phyloP scores from a whole-genome alignment of 2,329 filamentous ascomycete species.

The Onygenales sp. region DNA sequence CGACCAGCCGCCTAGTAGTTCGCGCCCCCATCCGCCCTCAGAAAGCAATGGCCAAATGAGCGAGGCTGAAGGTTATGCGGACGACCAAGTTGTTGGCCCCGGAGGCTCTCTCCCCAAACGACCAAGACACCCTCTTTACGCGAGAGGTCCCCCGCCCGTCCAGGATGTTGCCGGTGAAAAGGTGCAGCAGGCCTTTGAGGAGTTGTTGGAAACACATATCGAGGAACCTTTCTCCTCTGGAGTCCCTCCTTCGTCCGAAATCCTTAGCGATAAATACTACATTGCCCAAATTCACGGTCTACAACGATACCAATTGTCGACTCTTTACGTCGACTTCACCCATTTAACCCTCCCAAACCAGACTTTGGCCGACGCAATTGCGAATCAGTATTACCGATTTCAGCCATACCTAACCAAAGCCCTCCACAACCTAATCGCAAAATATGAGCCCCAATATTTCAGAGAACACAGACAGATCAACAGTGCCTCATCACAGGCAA shows the following conservation, averaged over 20 bases:
- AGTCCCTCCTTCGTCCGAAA: constrained; percentile 44
- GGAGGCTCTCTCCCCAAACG: constrained; percentile 40
- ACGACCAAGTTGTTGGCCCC: constrained; percentile 52
- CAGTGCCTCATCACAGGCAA: constrained; percentile 56
- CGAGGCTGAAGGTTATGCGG: constrained; percentile 50
- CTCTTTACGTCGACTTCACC: constrained; percentile 59
- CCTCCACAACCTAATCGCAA: constrained; percentile 85
- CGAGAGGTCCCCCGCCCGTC: constrained; percentile 47
- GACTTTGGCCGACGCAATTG: constrained; percentile 74
- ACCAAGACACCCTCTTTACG: constrained; percentile 39
- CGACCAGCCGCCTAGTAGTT: constrained; percentile 39
- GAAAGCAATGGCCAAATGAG: constrained; percentile 44
- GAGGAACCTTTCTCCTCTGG: constrained; percentile 50
- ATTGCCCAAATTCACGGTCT: constrained; percentile 57
- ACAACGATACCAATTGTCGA: constrained; percentile 52
- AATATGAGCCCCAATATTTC: constrained; percentile 91
- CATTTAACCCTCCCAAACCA: constrained; percentile 75
- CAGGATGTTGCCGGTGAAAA: constrained; percentile 54
- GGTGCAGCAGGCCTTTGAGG: constrained; percentile 53
- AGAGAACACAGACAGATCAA: constrained; percentile 81
- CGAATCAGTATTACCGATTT: constrained; percentile 89
- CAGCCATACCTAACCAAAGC: constrained; percentile 82
- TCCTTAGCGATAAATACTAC: constrained; percentile 55
- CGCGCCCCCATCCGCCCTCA: constrained; percentile 43
- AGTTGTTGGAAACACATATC: constrained; percentile 51